Base-by-base conservation (phyloP, 1,139 yeast genomes). In the Geotrichum fermentans region DNA sequence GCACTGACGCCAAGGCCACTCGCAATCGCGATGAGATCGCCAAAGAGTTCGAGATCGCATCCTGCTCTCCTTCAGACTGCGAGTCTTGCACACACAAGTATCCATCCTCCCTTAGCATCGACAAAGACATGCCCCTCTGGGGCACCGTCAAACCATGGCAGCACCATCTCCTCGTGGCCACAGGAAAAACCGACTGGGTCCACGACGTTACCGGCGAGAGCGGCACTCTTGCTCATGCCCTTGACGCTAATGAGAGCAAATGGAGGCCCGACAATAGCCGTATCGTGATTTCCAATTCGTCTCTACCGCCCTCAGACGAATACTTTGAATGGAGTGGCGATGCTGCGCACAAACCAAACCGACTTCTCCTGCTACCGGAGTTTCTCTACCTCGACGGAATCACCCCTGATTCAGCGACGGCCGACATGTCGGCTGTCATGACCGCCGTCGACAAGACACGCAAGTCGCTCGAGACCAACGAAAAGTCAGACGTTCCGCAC, bases 101-200 rank as follows among this genome's bases (percentile, higher is more conserved):
- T 60, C 92, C 94, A 1, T 58, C 70, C 17, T 74, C 82, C 6
- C 67, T 87, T 53, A 74, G 74, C 53, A 68, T 83, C 32, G 82
- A 80, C 7, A 66, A 67, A 5, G 77, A 69, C 8, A 66, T 69
- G 32, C 74, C 80, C 4, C 71, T 90, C 33, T 88, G 85, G 79
- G 81, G 84, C 50, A 73, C 89, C 3, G 80, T 95, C 1, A 75
- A 75, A 56, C 80, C 83, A 1, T 80, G 79, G 52, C 83, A 81
- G 6, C 62, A 83, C 21, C 97, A 90, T 58, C 70, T 88, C 29
- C 66, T 89, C 18, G 81, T 90, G 0, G 82, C 96, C 1, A 88
- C 97, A 0, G 95, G 94, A 13, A 80, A 82, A 57, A 64, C 78
- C 1, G 96, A 92, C 66, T 92, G 98, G 98, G 70, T 68, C 6